Base-by-base conservation (phyloP, 495 filamentous ascomycete genomes). In the Lophiotrema nucula region DNA sequence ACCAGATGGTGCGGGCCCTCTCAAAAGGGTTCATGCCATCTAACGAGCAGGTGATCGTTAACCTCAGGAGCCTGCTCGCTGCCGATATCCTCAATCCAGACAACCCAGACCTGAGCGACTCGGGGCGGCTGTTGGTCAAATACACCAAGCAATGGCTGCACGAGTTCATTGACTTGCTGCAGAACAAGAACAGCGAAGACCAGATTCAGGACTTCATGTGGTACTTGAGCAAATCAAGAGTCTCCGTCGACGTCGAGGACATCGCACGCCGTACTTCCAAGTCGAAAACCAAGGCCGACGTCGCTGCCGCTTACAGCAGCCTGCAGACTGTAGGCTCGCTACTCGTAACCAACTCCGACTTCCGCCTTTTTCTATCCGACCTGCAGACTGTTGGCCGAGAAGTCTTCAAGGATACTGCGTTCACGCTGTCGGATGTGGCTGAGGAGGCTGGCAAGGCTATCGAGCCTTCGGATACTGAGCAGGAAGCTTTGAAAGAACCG, bases 161-260 rank as follows among this genome's bases (percentile, higher is more conserved):
- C 47, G 73, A 87, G 45, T 82, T 95, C 62, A 91, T 95, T 60
- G 83, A 88, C 27, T 72, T 95, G 13, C 67, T 96, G 22, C 76
- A 80, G 52, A 77, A 89, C 56, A 97, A 96, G 79, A 96, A 96
- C 69, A 71, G 75, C 54, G 64, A 81, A n/a, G 90, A 96, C 72
- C 83, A 93, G 65, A 79, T 96, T 37, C 92, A 97, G 71, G 88
- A 96, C 57, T 88, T 96, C 57, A 75, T 96, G 43, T 97, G 92
- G 91, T 91, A 82, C 64, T 71, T 95, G 48, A 72, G 85, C 49
- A 87, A 86, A 65, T 84, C 88, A 16, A 80, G 80, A 24, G 74
- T 91, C 24, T 79, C 81, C 10, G 65, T 96, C 1, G 87, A 96
- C 67, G 75, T 81, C 2, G 78, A 80, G 16, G 79, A 89, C 50